phyloP scores from a whole-genome alignment of 2,329 filamentous ascomycete genomes.

The Fusarium pilosicola region DNA sequence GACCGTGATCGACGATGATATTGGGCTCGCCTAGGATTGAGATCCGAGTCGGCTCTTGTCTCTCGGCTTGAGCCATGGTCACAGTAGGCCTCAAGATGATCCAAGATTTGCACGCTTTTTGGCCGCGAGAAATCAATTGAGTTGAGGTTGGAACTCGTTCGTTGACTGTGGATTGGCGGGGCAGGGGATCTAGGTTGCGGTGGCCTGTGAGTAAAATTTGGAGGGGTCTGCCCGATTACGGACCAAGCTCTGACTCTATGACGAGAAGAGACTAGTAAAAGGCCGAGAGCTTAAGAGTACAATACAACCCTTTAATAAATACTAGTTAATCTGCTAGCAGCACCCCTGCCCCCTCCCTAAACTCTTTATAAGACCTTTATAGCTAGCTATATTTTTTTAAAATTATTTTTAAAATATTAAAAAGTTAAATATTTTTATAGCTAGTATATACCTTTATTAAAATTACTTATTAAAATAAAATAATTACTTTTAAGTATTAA shows the following conservation, averaged over 20 bases:
- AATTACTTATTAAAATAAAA: too few relatives aligned
- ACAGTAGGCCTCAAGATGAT: slow-evolving; percentile 4
- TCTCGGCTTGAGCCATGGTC: slow-evolving; percentile 42
- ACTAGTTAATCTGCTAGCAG: too few relatives aligned
- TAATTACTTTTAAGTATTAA: too few relatives aligned
- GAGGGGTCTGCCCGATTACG: slow-evolving; percentile 32
- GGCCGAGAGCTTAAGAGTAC: not conserved
- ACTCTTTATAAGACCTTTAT: too few relatives aligned
- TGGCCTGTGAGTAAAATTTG: slow-evolving; percentile 25
- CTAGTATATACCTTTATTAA: too few relatives aligned
- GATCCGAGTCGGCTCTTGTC: slow-evolving; percentile 66
- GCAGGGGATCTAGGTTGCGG: slow-evolving; percentile 6
- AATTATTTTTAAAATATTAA: too few relatives aligned
- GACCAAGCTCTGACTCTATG: slow-evolving; percentile 25
- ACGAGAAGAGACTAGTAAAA: slow-evolving; percentile 2
- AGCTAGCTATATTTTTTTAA: too few relatives aligned
- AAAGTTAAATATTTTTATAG: too few relatives aligned
- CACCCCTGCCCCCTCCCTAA: too few relatives aligned
- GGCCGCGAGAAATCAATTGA: slow-evolving; percentile 1
- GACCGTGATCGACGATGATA: slow-evolving; percentile 90
- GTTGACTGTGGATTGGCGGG: slow-evolving; percentile 6
- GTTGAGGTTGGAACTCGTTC: slow-evolving; percentile 2
- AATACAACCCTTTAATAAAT: too few relatives aligned
- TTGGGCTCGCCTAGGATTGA: slow-evolving; percentile 87
- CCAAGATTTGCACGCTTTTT: slow-evolving; percentile 14